Percentiles rank a stretch among this genome's conserved stretches.
Conservation (phyloP, 1,284 basidiomycete species). For the Trametes pubescens region DNA sequence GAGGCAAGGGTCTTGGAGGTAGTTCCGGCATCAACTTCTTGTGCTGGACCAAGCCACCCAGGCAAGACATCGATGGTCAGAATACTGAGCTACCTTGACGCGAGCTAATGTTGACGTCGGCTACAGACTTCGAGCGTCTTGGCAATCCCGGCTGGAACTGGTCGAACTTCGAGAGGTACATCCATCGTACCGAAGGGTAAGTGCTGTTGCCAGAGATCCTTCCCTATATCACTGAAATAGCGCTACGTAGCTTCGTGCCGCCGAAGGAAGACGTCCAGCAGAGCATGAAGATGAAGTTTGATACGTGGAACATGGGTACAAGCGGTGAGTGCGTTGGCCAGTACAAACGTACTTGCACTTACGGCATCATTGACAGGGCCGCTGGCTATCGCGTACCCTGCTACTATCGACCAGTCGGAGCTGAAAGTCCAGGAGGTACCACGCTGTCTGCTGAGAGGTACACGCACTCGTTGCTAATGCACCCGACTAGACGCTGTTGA, state of each 20-base stretch:
- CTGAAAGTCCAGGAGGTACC: conserved; percentile 34
- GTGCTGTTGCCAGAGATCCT: background rate
- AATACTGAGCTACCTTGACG: background rate
- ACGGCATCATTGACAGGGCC: conserved; percentile 25
- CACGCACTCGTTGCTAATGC: background rate
- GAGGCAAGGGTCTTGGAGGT: conserved; percentile 38
- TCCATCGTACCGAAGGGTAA: conserved; percentile 32
- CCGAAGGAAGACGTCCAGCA: conserved; percentile 29
- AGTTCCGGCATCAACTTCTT: conserved; percentile 38
- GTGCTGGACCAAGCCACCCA: conserved; percentile 34
- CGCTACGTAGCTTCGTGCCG: conserved; percentile 31
- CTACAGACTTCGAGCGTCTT: conserved; percentile 35
- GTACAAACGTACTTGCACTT: background rate
- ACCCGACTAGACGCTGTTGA: conserved; percentile 33
- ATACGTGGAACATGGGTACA: conserved; percentile 31
- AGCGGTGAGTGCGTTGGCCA: conserved; percentile 23
- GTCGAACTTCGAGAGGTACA: conserved; percentile 36
- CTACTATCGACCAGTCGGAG: conserved; percentile 35
- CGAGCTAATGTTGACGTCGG: background rate
- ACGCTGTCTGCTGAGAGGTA: background rate
- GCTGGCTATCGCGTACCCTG: conserved; percentile 33
- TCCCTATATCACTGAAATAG: background rate
- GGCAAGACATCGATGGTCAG: conserved; percentile 35
- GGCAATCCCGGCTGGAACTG: conserved; percentile 41
- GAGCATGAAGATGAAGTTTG: conserved; percentile 31